Base-by-base conservation (phyloP, 2,329 filamentous ascomycete genomes). In the Verticillium longisporum region DNA sequence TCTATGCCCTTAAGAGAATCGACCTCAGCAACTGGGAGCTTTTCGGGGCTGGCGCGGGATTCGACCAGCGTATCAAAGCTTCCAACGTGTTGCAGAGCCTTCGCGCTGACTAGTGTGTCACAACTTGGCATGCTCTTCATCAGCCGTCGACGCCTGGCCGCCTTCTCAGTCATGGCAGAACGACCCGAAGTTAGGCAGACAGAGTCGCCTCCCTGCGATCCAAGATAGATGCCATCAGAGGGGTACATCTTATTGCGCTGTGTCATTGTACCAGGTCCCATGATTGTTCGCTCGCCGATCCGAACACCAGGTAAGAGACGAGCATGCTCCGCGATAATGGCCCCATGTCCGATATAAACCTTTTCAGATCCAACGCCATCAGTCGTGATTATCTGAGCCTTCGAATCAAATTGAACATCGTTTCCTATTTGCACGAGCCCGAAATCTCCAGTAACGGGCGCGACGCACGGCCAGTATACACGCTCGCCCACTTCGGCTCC, bases 351-450 rank as follows among this genome's bases (percentile, higher is more conserved):
- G 56, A 86, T 77, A 10, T 70, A 74, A 56, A 86, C 73, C 10
- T 66, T 71, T 9, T 80, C 79, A 13, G 78, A 80, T 0, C 83
- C 79, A 21, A 68, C 70, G 2, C 77, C 79, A 66, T 86, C 83
- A 0, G 80, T 80, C 1, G 81, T 85, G 31, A 84, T 69, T 0
- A 86, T 66, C 60, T 83, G 77, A 3, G 81, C 79, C 2, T 82
- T 76, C 10, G 81, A 84, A 0, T 83, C 83, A 63, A 86, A 85
- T 9, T 85, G 81, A n/a, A 85, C 82, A 68, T 85, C 79, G 60
- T 84, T 78, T 7, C 83, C 83, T 62, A 85, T 74, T 26, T 85
- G 77, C 10, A 85, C 66, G 1, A 85, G 71, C 62, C 84, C 79
- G 63, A 83, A 85, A 63, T 85, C 80, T 15, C 79, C 75, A 38